Base-by-base conservation (phyloP, 2,329 filamentous ascomycete genomes). In the Fusarium buxicola region DNA sequence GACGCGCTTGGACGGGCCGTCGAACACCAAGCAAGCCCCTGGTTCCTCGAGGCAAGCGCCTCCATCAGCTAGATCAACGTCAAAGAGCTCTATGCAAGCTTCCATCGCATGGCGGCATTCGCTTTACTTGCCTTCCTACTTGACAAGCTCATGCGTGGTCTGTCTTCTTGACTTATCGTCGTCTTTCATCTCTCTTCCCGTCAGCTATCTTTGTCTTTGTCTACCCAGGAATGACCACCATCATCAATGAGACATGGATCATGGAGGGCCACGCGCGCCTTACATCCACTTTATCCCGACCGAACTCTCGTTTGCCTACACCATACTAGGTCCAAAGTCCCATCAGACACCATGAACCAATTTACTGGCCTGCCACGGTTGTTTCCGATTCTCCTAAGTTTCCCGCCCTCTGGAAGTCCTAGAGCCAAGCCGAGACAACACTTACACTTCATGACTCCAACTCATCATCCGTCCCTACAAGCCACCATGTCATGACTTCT, bases 191-290 rank as follows among this genome's bases (percentile, higher is more conserved):
- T 16, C 16, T 35, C 15, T 32, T 18, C 38, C n/a, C 13, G 27
- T 40, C 47, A 30, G 31, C 44, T 46, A 35, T n/a, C 35, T 32
- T 50, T n/a, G 31, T 39, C 44, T 60, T 60, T 60, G 47, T 45
- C 36, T 58, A 8, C 39, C 28, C 39, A 28, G 21, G 45, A 62
- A 65, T 65, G 61, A 62, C 61, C 60, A 57, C 41, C 55, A 48
- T 61, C 40, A 59, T 56, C 43, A 34, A 58, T 65, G 47, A 65
- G 61, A 65, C 61, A 65, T 44, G 45, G 48, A 9, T 35, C n/a
- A 57, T 25, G 44, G 45, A 51, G 56, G 58, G n/a, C 44, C 60
- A 59, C 59, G 60, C 60, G 54, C 58, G 27, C 40, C 47, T 43
- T 38, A 35, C 47, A 32, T 40, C 36, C 60, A 50, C 57, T 44